phyloP scores from a whole-genome alignment of 768 basidiomycete genomes.

The Amanita phalloides region DNA sequence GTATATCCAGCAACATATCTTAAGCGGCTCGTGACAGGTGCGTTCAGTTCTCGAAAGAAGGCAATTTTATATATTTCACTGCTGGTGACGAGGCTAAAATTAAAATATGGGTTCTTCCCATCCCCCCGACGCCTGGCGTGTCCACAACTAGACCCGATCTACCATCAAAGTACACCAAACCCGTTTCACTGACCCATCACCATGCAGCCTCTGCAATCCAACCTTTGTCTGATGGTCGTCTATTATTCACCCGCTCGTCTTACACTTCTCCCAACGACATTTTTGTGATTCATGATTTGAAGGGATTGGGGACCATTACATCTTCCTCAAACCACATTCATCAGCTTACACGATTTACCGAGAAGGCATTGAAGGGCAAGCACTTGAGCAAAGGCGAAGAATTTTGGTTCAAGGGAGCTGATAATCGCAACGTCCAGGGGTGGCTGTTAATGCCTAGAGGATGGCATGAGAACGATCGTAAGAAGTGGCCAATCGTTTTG shows the following conservation, averaged over 20 bases:
- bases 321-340: slow-evolving; percentile 26
- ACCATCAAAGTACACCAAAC: slow-evolving; percentile 34
- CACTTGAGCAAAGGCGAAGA: slow-evolving; percentile 56
- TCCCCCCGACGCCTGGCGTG: slow-evolving; percentile 49
- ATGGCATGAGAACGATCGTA: slow-evolving; percentile 50
- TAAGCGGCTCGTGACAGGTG: not conserved
- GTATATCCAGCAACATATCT: slow-evolving; percentile 12
- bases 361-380: slow-evolving; percentile 44
- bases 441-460: slow-evolving; percentile 78
- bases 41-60: slow-evolving; percentile 64
- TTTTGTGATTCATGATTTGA: slow-evolving; percentile 46
- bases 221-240: slow-evolving; percentile 42
- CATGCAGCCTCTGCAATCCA: slow-evolving; percentile 55
- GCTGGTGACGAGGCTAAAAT: slow-evolving; percentile 71
- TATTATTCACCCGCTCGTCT: slow-evolving; percentile 67
- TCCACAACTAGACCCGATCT: slow-evolving; percentile 45
- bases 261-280: slow-evolving; percentile 75
- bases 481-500: slow-evolving; percentile 72
- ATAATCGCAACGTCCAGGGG: slow-evolving; percentile 68
- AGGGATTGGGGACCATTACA: slow-evolving; percentile 26
- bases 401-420: slow-evolving; percentile 85
- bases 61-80: slow-evolving; percentile 56
- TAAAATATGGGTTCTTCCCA: slow-evolving; percentile 61
- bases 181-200: slow-evolving; percentile 46
- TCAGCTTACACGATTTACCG: slow-evolving; percentile 59